Conservation (phyloP, 306 rosid species). For the Cotoneaster glaucophyllus region DNA sequence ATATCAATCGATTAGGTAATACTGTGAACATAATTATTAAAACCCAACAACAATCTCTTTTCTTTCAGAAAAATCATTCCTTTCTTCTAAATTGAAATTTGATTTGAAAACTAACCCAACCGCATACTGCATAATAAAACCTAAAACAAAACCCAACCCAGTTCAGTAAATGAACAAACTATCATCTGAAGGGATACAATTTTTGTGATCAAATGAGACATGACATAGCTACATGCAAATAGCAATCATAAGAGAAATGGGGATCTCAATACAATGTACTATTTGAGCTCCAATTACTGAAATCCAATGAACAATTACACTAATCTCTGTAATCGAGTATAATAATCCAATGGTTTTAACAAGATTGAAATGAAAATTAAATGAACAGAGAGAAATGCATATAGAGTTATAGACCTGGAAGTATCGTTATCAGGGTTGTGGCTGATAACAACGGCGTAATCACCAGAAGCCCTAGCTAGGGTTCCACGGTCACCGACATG, state of each 20-base stretch:
- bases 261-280: not conserved
- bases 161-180: not conserved
- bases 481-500: conserved; percentile 13
- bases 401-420: conserved; percentile 2
- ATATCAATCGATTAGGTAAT: too few species aligned
- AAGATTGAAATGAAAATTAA: not conserved
- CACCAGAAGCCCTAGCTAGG: conserved; percentile 17
- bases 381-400: not conserved
- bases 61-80: too few species aligned
- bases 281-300: not conserved
- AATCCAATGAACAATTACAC: not conserved
- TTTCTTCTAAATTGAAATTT: too few species aligned
- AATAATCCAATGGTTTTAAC: not conserved
- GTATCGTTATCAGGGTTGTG: conserved; percentile 19
- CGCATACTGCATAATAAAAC: too few species aligned
- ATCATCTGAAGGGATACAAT: not conserved
- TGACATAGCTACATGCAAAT: too few species aligned
- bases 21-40: too few species aligned
- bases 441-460: conserved; percentile 16
- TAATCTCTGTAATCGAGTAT: not conserved
- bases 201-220: not conserved
- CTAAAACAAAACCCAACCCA: not conserved
- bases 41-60: too few species aligned
- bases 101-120: too few species aligned
- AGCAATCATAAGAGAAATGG: not conserved